Percentiles rank a stretch among this genome's conserved stretches.
These are phyloP conservation scores for Candida anglica DNA, from an alignment of 805 yeast genomes.

Conservation along the genomic window DNA sequence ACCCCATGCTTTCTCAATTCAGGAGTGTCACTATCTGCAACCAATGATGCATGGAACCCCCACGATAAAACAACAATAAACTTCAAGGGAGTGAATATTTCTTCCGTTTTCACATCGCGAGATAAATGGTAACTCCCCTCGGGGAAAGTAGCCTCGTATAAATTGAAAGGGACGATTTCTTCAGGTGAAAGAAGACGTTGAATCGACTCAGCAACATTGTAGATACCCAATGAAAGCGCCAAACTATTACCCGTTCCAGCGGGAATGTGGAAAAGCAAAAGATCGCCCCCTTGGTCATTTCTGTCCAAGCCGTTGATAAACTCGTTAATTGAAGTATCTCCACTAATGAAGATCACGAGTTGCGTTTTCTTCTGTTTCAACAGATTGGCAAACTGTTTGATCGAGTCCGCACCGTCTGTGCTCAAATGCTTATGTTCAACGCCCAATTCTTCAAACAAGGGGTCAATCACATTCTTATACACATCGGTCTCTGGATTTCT, in stretches of 20 bases:
- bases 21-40: slow-evolving; percentile 73
- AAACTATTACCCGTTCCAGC: slow-evolving; percentile 87
- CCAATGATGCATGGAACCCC: slow-evolving; percentile 83
- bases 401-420: slow-evolving; percentile 38
- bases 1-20: slow-evolving; percentile 62
- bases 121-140: slow-evolving; percentile 17
- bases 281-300: slow-evolving; percentile 2
- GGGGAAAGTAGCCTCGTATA: slow-evolving; percentile 45
- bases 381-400: slow-evolving; percentile 27
- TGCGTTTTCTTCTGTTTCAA: slow-evolving; percentile 14
- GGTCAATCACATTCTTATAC: slow-evolving; percentile 40
- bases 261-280: slow-evolving; percentile 46
- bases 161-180: slow-evolving; percentile 32
- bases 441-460: slow-evolving; percentile 39
- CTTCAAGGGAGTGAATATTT: slow-evolving; percentile 15
- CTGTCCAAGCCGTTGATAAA: slow-evolving; percentile 50
- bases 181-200: slow-evolving; percentile 22
- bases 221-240: slow-evolving; percentile 53
- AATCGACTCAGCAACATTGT: slow-evolving; percentile 23
- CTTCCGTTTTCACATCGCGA: slow-evolving; percentile 13
- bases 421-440: slow-evolving; percentile 37
- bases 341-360: slow-evolving; percentile 65
- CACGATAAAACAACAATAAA: slow-evolving; percentile 71
- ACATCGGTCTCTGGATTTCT: slow-evolving; percentile 26
- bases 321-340: slow-evolving; percentile 83